Evolutionary conservation across 768 basidiomycete species (phyloP).

Genomic region (Strobilomyces echinocephalus): DNA sequence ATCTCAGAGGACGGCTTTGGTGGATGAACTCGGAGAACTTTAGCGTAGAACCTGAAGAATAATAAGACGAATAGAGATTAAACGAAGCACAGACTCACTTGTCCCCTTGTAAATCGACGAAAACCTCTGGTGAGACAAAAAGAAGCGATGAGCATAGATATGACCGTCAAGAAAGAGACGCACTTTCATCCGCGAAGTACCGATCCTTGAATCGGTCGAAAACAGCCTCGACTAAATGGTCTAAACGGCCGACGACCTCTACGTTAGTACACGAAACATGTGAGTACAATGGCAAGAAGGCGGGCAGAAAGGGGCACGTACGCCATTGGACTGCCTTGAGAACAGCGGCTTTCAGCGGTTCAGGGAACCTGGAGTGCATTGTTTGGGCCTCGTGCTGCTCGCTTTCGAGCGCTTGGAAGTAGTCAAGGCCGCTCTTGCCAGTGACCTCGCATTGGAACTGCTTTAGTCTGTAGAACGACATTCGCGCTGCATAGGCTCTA

Average conservation of each 20-base stretch:
- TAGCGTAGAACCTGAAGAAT: constrained; percentile 67
- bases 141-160: constrained; percentile 14
- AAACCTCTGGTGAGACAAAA: constrained; percentile 53
- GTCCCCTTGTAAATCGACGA: constrained; percentile 82
- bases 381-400: constrained; percentile 87
- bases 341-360: constrained; percentile 86
- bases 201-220: constrained; percentile 96
- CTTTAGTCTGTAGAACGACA: constrained; percentile 91
- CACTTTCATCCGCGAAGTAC: constrained; percentile 88
- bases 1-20: constrained; percentile 47
- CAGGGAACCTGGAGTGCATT: constrained; percentile 88
- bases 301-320: constrained; percentile 44
- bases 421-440: constrained; percentile 89
- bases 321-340: constrained; percentile 96
- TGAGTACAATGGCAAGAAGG: constrained; percentile 13
- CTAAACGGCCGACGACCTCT: constrained; percentile 97
- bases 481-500: constrained; percentile 80
- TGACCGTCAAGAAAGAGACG: constrained; percentile 31
- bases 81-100: constrained; percentile 50
- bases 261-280: constrained; percentile 16
- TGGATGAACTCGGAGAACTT: constrained; percentile 73
- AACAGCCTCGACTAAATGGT: constrained; percentile 91
- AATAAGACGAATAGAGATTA: constrained; percentile 13
- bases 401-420: constrained; percentile 89
- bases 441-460: constrained; percentile 98